Conservation (phyloP, 805 yeast genomes). For the Lipomyces sp. region DNA sequence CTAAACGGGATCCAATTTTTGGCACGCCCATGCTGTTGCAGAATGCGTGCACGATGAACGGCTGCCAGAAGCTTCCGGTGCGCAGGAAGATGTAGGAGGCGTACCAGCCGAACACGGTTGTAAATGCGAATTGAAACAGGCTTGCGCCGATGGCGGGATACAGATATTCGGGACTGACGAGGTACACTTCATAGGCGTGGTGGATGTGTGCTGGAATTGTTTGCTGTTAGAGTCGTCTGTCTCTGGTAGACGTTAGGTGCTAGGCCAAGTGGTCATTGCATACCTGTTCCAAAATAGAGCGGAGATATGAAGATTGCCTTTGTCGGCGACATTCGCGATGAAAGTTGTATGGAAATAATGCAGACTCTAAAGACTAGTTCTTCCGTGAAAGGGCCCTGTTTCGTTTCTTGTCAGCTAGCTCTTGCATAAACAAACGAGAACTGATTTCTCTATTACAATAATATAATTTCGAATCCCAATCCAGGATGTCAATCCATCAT, state of each 20-base stretch:
- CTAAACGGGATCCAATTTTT: conserved; percentile 19
- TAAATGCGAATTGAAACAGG: conserved; percentile 57
- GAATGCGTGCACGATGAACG: conserved; percentile 56
- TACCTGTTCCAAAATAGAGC: conserved; percentile 55
- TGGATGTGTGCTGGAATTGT: conserved; percentile 85
- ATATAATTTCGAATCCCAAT: conserved; percentile 20
- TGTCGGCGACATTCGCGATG: conserved; percentile 21
- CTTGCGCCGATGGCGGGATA: conserved; percentile 41
- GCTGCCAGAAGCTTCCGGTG: conserved; percentile 54
- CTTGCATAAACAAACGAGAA: not conserved
- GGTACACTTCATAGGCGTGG: conserved; percentile 56
- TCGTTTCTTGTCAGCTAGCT: not conserved
- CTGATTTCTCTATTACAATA: too few species aligned
- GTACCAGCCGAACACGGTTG: conserved; percentile 67
- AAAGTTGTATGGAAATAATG: conserved; percentile 38
- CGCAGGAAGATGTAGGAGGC: conserved; percentile 56
- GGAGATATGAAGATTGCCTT: conserved; percentile 49
- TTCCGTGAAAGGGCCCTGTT: conserved; percentile 69
- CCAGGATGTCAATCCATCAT: conserved; percentile 4
- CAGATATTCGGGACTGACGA: conserved; percentile 31
- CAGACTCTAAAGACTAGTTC: conserved; percentile 65
- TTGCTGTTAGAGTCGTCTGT: not conserved
- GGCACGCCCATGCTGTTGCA: conserved; percentile 78
- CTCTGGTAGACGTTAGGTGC: not conserved
- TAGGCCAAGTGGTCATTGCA: not conserved